Conservation (phyloP, 106 monocot genomes). For the Apostasia shenzhenica region DNA sequence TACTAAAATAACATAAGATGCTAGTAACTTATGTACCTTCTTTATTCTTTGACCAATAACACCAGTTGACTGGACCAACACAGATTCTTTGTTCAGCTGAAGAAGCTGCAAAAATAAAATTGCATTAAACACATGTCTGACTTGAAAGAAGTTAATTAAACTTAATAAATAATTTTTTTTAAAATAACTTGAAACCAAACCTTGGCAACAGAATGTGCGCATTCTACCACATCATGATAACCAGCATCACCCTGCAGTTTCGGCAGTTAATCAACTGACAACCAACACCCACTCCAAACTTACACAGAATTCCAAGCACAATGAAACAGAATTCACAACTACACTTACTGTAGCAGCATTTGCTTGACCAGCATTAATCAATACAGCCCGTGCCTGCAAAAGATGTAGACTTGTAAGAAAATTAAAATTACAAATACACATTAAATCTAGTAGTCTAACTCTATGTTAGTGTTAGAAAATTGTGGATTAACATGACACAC, state of each 20-base stretch:
- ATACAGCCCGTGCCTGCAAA: slow-evolving; percentile 75
- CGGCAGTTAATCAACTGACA: background rate
- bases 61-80: slow-evolving; percentile 96
- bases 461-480: too few species aligned
- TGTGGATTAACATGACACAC: too few species aligned
- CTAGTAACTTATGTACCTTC: slow-evolving; percentile 37
- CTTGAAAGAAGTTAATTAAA: background rate
- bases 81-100: slow-evolving; percentile 42
- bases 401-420: background rate
- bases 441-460: too few species aligned
- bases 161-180: background rate
- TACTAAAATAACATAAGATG: background rate
- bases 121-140: background rate
- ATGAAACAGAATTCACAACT: background rate
- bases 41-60: slow-evolving; percentile 98
- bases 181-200: slow-evolving; percentile 22
- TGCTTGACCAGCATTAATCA: slow-evolving; percentile 99
- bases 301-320: background rate
- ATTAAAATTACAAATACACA: background rate
- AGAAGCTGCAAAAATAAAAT: slow-evolving; percentile 59
- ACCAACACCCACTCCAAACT: background rate
- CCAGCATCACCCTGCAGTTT: slow-evolving; percentile 76
- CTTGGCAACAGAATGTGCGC: slow-evolving; percentile 80
- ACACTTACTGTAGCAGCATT: slow-evolving; percentile 97
- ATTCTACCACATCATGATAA: slow-evolving; percentile 82